Evolutionary conservation across 192 early-diverging fungal species (phyloP).

Genomic region (Linnemannia elongata): DNA sequence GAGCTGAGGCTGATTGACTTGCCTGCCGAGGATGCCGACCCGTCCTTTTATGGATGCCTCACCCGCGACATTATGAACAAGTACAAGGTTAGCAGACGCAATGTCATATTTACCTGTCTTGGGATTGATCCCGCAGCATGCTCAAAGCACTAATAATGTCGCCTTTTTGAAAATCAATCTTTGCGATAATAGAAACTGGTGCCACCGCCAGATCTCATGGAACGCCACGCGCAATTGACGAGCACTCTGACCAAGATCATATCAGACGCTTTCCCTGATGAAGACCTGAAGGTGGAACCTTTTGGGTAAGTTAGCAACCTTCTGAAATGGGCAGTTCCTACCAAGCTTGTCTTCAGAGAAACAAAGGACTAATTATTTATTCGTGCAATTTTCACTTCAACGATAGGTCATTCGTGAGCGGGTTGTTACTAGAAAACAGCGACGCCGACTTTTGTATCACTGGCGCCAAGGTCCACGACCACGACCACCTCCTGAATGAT

Average conservation of each 20-base stretch:
- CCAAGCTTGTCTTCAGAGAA: neutral
- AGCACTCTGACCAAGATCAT: slow-evolving; percentile 4
- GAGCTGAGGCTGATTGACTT: slow-evolving; percentile 28
- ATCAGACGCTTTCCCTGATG: slow-evolving; percentile 12
- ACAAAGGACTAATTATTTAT: neutral
- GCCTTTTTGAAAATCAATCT: neutral
- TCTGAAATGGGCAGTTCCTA: neutral
- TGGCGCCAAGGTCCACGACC: slow-evolving; percentile 26
- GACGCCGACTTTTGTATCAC: slow-evolving; percentile 58
- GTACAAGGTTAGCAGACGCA: slow-evolving; percentile 8
- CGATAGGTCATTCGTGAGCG: slow-evolving; percentile 55
- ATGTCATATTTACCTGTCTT: neutral
- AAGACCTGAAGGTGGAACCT: slow-evolving; percentile 37
- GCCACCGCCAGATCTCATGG: slow-evolving; percentile 24
- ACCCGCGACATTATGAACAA: slow-evolving; percentile 31
- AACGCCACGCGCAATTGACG: slow-evolving; percentile 12
- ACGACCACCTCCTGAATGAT: slow-evolving; percentile 21
- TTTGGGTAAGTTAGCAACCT: slow-evolving; percentile 22
- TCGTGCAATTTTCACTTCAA: neutral
- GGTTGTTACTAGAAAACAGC: slow-evolving; percentile 33
- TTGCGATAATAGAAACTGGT: slow-evolving; percentile 20
- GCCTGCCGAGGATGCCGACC: slow-evolving; percentile 13
- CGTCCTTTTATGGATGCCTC: slow-evolving; percentile 33
- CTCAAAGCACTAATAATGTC: neutral
- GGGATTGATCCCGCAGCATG: neutral